Evolutionary conservation across 1,284 basidiomycete species (phyloP), one percentile per base, ranked within the genome.

Genomic region (Dichomitus squalens): DNA sequence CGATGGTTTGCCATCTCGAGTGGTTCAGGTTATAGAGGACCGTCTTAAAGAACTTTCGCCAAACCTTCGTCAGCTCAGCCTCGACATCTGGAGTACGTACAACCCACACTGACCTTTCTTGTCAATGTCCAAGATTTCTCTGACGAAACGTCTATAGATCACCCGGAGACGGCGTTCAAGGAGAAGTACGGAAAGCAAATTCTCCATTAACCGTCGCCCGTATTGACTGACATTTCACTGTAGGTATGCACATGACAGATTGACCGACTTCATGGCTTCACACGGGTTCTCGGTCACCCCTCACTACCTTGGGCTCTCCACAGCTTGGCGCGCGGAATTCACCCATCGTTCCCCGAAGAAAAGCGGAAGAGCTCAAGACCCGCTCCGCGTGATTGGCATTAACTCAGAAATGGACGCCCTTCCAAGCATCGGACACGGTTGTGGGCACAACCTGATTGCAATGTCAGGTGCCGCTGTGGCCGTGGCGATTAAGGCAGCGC

Each of bases 391-490:
- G 3, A 84, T 90, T 47, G 90, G 87, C 2, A 75, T 92, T 53
- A 91, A 91, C 69, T 87, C 87, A 7, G 91, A 94, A 57, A 87
- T 87, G 80, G 86, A 87, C 64, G 79, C 84, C 4, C 73, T 86
- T 3, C 80, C 79, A 21, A 75, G 77, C 27, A 76, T 87, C 52
- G 86, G 86, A 4, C 86, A 93, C 71, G 92, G 86, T 0, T 94
- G 92, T 66, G 92, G 92, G 0, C 92, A 95, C 71, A 94, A 93
- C 72, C 79, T 95, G 55, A 95, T 95, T 60, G 91, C 91, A 44
- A 84, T 90, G 59, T 82, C 84, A 50, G 93, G 92, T 31, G 83
- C 92, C 12, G 92, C 86, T 14, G 81, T 88, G 21, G 86, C 91
- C 12, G 70, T 95, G 46, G 87, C 86, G 8, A 76, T 92, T 52